phyloP scores from a whole-genome alignment of 108 stramenopile species.

The Skeletonema grethae region DNA sequence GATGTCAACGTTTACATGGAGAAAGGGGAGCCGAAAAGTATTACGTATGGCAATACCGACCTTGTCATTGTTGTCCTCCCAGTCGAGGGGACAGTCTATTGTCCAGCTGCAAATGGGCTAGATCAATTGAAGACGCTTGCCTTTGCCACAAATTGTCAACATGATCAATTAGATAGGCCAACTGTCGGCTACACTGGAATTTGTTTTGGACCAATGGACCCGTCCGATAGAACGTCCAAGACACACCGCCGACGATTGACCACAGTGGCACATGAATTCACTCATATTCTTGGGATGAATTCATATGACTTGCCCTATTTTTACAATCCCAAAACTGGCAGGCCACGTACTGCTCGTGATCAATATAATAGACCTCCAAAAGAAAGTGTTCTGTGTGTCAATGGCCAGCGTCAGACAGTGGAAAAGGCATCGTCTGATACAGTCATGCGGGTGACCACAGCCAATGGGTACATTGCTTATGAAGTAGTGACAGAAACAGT shows the following conservation, averaged over 20 bases:
- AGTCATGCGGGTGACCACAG: conserved; percentile 13
- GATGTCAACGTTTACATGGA: conserved; percentile 27
- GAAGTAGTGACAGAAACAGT: conserved; percentile 58
- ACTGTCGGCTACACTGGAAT: conserved; percentile 39
- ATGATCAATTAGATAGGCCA: conserved; percentile 45
- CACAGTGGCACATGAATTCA: conserved; percentile 48
- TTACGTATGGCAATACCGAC: conserved; percentile 27
- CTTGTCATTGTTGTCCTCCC: conserved; percentile 40
- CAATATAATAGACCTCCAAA: conserved; percentile 28
- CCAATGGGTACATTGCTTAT: conserved; percentile 44
- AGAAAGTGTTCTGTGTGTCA: conserved; percentile 32
- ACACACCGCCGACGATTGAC: conserved; percentile 31
- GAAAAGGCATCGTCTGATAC: conserved; percentile 24
- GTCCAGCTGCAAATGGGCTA: conserved; percentile 5
- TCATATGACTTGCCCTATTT: conserved; percentile 45
- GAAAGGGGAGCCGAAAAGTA: neutral
- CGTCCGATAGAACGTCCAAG: conserved; percentile 28
- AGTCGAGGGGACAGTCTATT: conserved; percentile 29
- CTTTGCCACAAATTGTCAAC: conserved; percentile 40
- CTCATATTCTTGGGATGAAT: conserved; percentile 55
- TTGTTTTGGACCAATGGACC: conserved; percentile 45
- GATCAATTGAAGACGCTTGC: conserved; percentile 42
- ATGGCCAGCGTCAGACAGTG: conserved; percentile 17
- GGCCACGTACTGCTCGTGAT: conserved; percentile 45
- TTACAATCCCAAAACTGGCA: conserved; percentile 38